Base-by-base conservation (phyloP, 208 protist species). In the Naegleria fowleri region DNA sequence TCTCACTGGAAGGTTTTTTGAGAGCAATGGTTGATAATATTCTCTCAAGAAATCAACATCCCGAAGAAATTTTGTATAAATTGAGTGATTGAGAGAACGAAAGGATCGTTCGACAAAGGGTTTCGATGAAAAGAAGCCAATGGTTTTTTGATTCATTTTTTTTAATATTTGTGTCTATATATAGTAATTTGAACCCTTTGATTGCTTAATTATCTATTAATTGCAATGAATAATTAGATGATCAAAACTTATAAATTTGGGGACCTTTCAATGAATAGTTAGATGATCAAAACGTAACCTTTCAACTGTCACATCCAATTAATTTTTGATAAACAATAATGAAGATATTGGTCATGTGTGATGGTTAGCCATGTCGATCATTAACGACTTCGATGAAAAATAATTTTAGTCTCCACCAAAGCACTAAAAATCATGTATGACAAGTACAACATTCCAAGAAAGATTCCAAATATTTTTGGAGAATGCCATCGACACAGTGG, bases 381-480 rank as follows among this genome's bases (percentile, higher is more conserved):
- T 48, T 48, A 48, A 48, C 43, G 43, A 48, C 7, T 48, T n/a
- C n/a, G n/a, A 48, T 48, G 43, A 48, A 88, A 88, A n/a, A 88
- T 7, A 51, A 88, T 16, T 13, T 58, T 39, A 1, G 7, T 58
- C 58, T 88, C 85, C 11, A 88, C 40, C 11, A 88, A 38, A 13
- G 40, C 40, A 88, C 85, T 58, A 5, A 88, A 33, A 38, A 58
- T 33, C n/a, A 88, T n/a, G 38, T 58, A 88, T 13, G 6, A 22
- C 11, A n/a, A 15, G 33, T 88, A 88, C 1, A 88, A 4, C 1
- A 0, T 6, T 29, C 33, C 7, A 6, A 88, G n/a, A 88, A 88
- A 58, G 16, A 88, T 3, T 39, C 85, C 85, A 88, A 58, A 88
- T 38, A 58, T 39, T n/a, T 58, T 88, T 16, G 85, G 85, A 38